phyloP scores from a whole-genome alignment of 2,329 filamentous ascomycete species.

The Trichoderma pleuroti region DNA sequence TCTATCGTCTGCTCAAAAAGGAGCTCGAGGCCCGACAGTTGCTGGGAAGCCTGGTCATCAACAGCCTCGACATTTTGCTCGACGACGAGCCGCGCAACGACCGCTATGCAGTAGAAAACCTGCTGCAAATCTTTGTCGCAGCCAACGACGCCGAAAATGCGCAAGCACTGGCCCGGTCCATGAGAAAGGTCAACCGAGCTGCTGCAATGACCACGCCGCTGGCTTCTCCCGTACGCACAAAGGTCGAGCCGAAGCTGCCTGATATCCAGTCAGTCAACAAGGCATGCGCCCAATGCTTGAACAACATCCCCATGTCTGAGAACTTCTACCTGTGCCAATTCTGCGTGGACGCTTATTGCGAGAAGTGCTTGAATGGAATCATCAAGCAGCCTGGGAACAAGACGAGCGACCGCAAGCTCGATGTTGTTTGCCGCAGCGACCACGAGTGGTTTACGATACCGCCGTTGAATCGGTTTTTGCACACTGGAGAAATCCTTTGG shows the following conservation, averaged over 20 bases:
- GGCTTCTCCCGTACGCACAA: conserved; percentile 30
- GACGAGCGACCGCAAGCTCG: conserved; percentile 28
- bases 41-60: conserved; percentile 34
- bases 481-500: conserved; percentile 39
- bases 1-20: conserved; percentile 34
- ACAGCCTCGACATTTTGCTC: conserved; percentile 38
- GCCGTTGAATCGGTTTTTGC: conserved; percentile 33
- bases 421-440: conserved; percentile 35
- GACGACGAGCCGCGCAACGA: conserved; percentile 43
- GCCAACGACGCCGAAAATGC: conserved; percentile 37
- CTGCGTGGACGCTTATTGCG: conserved; percentile 40
- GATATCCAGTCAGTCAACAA: conserved; percentile 34
- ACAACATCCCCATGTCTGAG: conserved; percentile 31
- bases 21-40: conserved; percentile 28
- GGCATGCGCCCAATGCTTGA: conserved; percentile 39
- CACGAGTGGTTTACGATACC: conserved; percentile 41
- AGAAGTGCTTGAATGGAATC: conserved; percentile 31
- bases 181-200: conserved; percentile 35
- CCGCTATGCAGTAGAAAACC: conserved; percentile 41
- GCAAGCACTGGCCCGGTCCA: conserved; percentile 37
- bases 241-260: conserved; percentile 36
- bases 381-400: conserved; percentile 32
- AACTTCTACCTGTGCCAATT: conserved; percentile 36
- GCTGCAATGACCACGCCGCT: conserved; percentile 28
- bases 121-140: conserved; percentile 39